Conservation (phyloP, 2,329 filamentous ascomycete genomes). For the Apiospora rasikravindrae region DNA sequence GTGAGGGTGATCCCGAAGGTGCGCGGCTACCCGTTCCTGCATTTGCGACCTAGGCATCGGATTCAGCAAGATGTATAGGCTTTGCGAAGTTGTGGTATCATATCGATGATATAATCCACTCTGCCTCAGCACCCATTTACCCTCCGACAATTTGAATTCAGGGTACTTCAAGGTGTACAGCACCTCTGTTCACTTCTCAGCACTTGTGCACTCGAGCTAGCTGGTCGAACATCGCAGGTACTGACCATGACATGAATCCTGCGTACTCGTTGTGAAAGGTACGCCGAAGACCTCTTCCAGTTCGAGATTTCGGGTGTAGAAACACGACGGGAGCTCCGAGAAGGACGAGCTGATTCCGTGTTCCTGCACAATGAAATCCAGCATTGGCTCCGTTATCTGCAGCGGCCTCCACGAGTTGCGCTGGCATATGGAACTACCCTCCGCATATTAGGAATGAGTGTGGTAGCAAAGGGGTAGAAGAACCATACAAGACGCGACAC, state of each 20-base stretch:
- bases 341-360: slow-evolving; percentile 31
- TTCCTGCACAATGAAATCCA: slow-evolving; percentile 31
- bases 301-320: slow-evolving; percentile 34
- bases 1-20: neutral
- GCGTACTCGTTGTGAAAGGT: slow-evolving; percentile 30
- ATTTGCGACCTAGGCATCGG: slow-evolving; percentile 33
- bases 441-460: neutral
- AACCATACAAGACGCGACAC: slow-evolving; percentile 31
- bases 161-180: slow-evolving; percentile 37
- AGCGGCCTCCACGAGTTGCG: slow-evolving; percentile 36
- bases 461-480: slow-evolving; percentile 17
- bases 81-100: slow-evolving; percentile 30
- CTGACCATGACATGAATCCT: slow-evolving; percentile 30
- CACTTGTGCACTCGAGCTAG: neutral
- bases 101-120: slow-evolving; percentile 35
- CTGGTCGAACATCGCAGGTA: neutral
- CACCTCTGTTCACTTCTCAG: slow-evolving; percentile 27
- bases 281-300: slow-evolving; percentile 34
- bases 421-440: slow-evolving; percentile 36
- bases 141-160: slow-evolving; percentile 32
- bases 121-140: slow-evolving; percentile 36
- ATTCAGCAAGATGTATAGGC: slow-evolving; percentile 32
- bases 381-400: slow-evolving; percentile 32
- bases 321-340: slow-evolving; percentile 35
- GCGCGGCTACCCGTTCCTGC: slow-evolving; percentile 19